phyloP scores from a whole-genome alignment of 345 rosid species.

The Brassica nigra region DNA sequence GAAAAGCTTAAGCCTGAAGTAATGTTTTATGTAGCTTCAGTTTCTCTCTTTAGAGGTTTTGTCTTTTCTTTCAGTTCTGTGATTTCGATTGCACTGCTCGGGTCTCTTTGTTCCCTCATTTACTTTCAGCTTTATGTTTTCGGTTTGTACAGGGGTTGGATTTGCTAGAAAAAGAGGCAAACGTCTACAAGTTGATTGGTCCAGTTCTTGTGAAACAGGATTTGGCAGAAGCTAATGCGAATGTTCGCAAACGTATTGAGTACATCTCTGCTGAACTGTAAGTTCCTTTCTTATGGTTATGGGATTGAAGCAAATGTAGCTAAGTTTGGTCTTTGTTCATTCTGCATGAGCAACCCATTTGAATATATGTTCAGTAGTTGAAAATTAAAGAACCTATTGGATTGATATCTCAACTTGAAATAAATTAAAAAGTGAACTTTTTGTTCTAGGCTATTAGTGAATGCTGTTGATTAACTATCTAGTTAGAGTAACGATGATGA shows the following conservation, averaged over 20 bases:
- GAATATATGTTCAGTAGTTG: background rate
- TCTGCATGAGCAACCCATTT: background rate
- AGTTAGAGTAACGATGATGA: background rate
- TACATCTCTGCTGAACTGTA: constrained; percentile 93
- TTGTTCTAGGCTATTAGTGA: background rate
- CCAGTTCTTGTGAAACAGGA: constrained; percentile 98
- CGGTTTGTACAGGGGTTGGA: constrained; percentile 67
- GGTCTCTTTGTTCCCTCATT: background rate
- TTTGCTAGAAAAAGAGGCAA: constrained; percentile 82
- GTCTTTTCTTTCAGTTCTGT: background rate
- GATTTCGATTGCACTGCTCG: background rate
- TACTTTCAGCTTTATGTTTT: background rate
- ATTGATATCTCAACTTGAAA: background rate
- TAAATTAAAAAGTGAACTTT: background rate
- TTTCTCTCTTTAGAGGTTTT: background rate
- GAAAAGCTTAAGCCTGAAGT: background rate
- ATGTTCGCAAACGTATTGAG: constrained; percentile 90
- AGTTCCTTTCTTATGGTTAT: constrained; percentile 17
- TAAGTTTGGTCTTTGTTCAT: background rate
- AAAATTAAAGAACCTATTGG: background rate
- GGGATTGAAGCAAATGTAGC: constrained; percentile 6
- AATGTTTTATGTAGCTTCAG: background rate
- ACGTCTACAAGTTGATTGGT: constrained; percentile 91
- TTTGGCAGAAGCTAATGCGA: constrained; percentile 95
- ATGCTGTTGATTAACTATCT: background rate